These are phyloP conservation scores for Erysiphe pulchra DNA, from an alignment of 2,329 filamentous ascomycete genomes.

Conservation along the genomic window DNA sequence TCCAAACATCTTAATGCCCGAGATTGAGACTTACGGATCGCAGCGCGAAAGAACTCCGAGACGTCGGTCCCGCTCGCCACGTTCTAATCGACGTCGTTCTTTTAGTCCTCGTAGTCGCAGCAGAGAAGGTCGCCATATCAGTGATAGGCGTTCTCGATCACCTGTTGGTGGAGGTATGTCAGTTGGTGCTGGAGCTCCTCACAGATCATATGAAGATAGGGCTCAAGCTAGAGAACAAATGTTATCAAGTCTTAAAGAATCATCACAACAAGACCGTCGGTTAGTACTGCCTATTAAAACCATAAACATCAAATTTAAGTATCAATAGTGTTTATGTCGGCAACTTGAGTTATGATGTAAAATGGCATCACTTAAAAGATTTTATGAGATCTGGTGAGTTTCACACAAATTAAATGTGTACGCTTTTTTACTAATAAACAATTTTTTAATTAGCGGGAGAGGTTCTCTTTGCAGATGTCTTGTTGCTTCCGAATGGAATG, in stretches of 20 bases:
- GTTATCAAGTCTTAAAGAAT: conserved; percentile 84
- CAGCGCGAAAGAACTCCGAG: conserved; percentile 71
- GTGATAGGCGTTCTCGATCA: conserved; percentile 54
- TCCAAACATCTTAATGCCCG: conserved; percentile 6
- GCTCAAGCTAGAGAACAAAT: conserved; percentile 69
- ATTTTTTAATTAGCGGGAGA: conserved; percentile 51
- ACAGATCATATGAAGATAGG: conserved; percentile 66
- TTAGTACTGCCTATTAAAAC: conserved; percentile 1
- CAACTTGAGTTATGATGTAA: conserved; percentile 97
- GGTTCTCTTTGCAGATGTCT: conserved; percentile 97
- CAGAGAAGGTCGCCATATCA: conserved; percentile 51
- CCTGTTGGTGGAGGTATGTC: conserved; percentile 28
- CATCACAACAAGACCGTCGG: conserved; percentile 92
- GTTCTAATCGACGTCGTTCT: conserved; percentile 43
- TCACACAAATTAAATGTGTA: conserved; percentile 3
- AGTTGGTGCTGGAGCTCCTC: conserved; percentile 24
- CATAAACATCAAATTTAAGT: neutral
- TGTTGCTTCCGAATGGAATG: conserved; percentile 99
- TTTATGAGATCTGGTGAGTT: conserved; percentile 96
- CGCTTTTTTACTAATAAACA: conserved; percentile 16
- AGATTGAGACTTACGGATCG: conserved; percentile 13
- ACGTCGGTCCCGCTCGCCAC: conserved; percentile 58
- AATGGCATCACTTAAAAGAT: conserved; percentile 99
- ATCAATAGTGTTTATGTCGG: conserved; percentile 59
- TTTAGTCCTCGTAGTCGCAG: conserved; percentile 59